Base-by-base conservation (phyloP, 2,329 filamentous ascomycete species). In the Teratosphaeriaceae sp. region DNA sequence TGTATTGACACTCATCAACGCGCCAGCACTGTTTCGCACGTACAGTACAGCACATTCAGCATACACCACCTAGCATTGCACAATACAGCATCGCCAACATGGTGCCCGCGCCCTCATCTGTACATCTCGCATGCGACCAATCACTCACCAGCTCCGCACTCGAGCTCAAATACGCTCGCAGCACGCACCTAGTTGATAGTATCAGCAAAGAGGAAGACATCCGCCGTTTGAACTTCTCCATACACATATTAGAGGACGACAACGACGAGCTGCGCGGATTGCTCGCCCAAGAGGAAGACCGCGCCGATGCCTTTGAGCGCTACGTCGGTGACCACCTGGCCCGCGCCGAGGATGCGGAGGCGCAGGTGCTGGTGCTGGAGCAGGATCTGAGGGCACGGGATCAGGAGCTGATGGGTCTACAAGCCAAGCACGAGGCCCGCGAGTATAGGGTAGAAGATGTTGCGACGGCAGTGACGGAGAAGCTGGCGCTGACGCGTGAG, bases 141-240 rank as follows among this genome's bases (percentile, higher is more conserved):
- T 67, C 73, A 30, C 65, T 80, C 36, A 68, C 70, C 43, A 76
- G 72, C 36, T 63, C 71, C 31, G 64, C 61, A 13, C 74, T 88
- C 41, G 86, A 94, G 60, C 67, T 84, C 47, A 78, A 78, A 54
- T 86, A 89, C 61, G 79, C 84, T 52, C 73, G 75, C 46, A 76
- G 75, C 51, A 65, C 77, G 42, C 79, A 83, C 53, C 72, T 80
- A 42, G 76, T 84, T 26, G 76, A 85, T 41, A 69, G 82, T 9
- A 72, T 94, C 43, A 69, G 79, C 52, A 85, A 85, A 56, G 80
- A 88, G 51, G 89, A 97, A 62, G 79, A 82, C 46, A 72, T 78
- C 29, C 80, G 89, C 37, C 76, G 81, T 50, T 65, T 88, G 40
- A 79, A 79, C 52, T 73, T 90, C 47, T 78, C 82, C 49, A 73